Conservation (phyloP, 2,329 filamentous ascomycete genomes). For the Aureobasidium pullulans region DNA sequence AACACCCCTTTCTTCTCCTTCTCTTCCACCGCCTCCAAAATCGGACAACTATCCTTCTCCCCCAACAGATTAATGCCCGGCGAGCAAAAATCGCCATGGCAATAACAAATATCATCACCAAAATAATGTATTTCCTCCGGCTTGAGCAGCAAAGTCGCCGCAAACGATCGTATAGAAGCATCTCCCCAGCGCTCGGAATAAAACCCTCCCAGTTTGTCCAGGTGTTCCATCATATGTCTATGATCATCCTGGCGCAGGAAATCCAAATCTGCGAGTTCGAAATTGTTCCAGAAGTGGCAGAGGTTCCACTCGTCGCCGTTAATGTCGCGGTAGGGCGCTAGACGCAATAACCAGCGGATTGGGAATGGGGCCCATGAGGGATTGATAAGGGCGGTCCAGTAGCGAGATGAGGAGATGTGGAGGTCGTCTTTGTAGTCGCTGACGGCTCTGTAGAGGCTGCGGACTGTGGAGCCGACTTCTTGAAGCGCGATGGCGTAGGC, state of each 20-base stretch:
- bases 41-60: background rate
- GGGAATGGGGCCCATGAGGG: conserved; percentile 17
- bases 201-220: conserved; percentile 44
- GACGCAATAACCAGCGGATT: conserved; percentile 37
- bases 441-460: conserved; percentile 41
- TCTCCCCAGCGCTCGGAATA: conserved; percentile 43
- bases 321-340: conserved; percentile 17
- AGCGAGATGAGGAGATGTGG: background rate
- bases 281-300: conserved; percentile 46
- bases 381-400: conserved; percentile 16
- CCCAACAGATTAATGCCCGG: background rate
- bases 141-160: conserved; percentile 44
- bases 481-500: conserved; percentile 48
- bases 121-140: background rate
- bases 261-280: conserved; percentile 43
- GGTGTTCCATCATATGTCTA: conserved; percentile 41
- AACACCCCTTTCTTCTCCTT: background rate
- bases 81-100: background rate
- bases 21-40: background rate
- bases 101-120: background rate
- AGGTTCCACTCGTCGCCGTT: conserved; percentile 39
- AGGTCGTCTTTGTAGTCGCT: conserved; percentile 41
- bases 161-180: conserved; percentile 48
- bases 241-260: conserved; percentile 47
- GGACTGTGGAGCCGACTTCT: conserved; percentile 38